Percentiles rank a stretch among this genome's conserved stretches.
Evolutionary conservation across 2,329 filamentous ascomycete species (phyloP).

Genomic region (Macroventuria anomochaeta): DNA sequence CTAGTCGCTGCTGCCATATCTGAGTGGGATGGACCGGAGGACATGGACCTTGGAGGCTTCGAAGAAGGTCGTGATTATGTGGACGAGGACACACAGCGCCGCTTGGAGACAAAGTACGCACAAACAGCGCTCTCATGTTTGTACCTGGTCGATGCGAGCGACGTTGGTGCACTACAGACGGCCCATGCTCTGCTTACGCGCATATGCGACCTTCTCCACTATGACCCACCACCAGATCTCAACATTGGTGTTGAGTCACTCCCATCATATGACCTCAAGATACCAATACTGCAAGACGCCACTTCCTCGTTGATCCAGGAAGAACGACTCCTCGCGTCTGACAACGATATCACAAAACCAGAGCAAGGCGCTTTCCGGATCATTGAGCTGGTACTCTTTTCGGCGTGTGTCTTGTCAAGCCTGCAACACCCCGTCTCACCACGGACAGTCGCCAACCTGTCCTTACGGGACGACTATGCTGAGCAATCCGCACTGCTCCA

Average conservation of each 20-base stretch:
- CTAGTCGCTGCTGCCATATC: slow-evolving; percentile 69
- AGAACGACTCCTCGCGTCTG: slow-evolving; percentile 60
- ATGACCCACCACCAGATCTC: slow-evolving; percentile 62
- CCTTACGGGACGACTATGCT: slow-evolving; percentile 66
- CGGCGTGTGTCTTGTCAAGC: slow-evolving; percentile 52
- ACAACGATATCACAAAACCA: slow-evolving; percentile 71
- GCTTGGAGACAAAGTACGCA: slow-evolving; percentile 69
- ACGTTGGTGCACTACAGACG: slow-evolving; percentile 63
- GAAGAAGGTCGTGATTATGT: slow-evolving; percentile 61
- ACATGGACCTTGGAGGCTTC: slow-evolving; percentile 71
- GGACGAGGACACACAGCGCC: slow-evolving; percentile 64
- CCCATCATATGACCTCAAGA: slow-evolving; percentile 50
- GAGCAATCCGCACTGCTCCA: slow-evolving; percentile 69
- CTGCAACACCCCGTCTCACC: slow-evolving; percentile 53
- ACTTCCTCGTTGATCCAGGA: slow-evolving; percentile 48
- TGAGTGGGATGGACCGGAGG: slow-evolving; percentile 75
- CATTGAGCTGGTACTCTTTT: slow-evolving; percentile 66
- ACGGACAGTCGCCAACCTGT: slow-evolving; percentile 62
- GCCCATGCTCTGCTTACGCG: slow-evolving; percentile 67
- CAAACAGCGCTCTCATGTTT: slow-evolving; percentile 71
- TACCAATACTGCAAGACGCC: slow-evolving; percentile 41
- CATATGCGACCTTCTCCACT: slow-evolving; percentile 65
- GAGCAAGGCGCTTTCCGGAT: slow-evolving; percentile 62
- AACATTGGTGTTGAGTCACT: slow-evolving; percentile 51
- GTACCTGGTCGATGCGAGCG: slow-evolving; percentile 69